phyloP scores from a whole-genome alignment of 1,284 basidiomycete genomes.

The Irpex lacteus region DNA sequence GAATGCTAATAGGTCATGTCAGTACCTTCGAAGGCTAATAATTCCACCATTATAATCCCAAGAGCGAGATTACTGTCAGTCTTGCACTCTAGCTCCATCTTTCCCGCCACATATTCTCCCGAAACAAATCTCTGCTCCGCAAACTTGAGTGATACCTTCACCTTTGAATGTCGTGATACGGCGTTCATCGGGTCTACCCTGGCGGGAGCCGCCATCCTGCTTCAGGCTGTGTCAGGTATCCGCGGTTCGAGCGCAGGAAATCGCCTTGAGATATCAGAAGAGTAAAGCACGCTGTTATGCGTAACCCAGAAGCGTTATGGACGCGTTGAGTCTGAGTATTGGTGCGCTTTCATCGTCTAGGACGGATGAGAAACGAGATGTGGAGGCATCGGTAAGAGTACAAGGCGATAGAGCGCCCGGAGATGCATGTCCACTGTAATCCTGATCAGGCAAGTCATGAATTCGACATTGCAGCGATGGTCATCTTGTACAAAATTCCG shows the following conservation, averaged over 20 bases:
- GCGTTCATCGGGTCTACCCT: constrained; percentile 68
- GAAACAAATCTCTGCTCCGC: constrained; percentile 59
- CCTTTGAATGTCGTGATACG: constrained; percentile 68
- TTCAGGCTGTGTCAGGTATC: not conserved
- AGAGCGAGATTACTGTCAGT: constrained; percentile 72
- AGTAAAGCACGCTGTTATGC: not conserved
- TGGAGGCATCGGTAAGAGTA: not conserved
- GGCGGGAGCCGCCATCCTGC: constrained; percentile 5
- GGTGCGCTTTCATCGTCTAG: not conserved
- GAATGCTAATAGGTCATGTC: not conserved
- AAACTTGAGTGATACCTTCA: constrained; percentile 60
- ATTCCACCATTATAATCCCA: constrained; percentile 69
- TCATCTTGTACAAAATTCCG: not conserved
- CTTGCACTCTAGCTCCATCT: constrained; percentile 73
- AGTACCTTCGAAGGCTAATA: constrained; percentile 70
- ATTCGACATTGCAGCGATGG: not conserved
- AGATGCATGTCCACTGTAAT: not conserved
- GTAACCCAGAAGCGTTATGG: not conserved
- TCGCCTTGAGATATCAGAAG: not conserved
- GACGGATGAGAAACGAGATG: not conserved
- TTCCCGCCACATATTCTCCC: constrained; percentile 62
- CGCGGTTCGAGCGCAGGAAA: not conserved
- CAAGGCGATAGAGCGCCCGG: not conserved
- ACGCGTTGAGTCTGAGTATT: not conserved
- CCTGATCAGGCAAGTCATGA: not conserved